Conservation (phyloP, 2,329 filamentous ascomycete species). For the Neoarthrinium moseri region DNA sequence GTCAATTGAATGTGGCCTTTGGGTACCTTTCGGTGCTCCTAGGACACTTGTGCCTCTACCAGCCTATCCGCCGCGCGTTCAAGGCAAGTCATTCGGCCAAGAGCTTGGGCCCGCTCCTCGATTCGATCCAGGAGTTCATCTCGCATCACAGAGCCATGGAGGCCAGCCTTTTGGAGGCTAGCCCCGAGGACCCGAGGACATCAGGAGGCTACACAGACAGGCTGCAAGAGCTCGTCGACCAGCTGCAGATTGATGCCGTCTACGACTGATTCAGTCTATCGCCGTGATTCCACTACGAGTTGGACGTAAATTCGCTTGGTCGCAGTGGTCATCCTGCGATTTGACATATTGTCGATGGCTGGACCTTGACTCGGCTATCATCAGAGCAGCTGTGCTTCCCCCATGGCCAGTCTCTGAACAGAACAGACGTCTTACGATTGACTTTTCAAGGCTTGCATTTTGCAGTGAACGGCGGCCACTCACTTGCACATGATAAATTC, state of each 20-base stretch:
- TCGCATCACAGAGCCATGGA: slow-evolving; percentile 50
- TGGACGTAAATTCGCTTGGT: too few species aligned
- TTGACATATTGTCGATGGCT: too few species aligned
- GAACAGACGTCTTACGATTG: too few species aligned
- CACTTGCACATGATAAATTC: too few species aligned
- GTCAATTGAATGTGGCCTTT: slow-evolving; percentile 76
- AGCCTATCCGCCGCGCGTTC: slow-evolving; percentile 42
- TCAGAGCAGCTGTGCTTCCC: too few species aligned
- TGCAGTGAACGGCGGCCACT: too few species aligned
- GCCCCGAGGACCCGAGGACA: slow-evolving; percentile 29
- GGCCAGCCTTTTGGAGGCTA: slow-evolving; percentile 27
- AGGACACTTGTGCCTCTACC: slow-evolving; percentile 70
- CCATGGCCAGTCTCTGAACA: too few species aligned
- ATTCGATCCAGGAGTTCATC: slow-evolving; percentile 56
- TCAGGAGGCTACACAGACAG: slow-evolving; percentile 34
- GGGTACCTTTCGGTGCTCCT: slow-evolving; percentile 85
- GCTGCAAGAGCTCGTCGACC: slow-evolving; percentile 38
- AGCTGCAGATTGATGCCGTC: slow-evolving; percentile 30
- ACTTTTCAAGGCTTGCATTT: too few species aligned
- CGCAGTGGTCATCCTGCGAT: too few species aligned
- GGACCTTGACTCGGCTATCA: too few species aligned
- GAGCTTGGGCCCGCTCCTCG: slow-evolving; percentile 44
- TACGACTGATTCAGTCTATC: slow-evolving; percentile 24
- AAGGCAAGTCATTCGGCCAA: slow-evolving; percentile 38
- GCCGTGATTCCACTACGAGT: too few species aligned